Evolutionary conservation across 1,139 yeast genomes (phyloP).

Genomic region (Yamadazyma siamensis): DNA sequence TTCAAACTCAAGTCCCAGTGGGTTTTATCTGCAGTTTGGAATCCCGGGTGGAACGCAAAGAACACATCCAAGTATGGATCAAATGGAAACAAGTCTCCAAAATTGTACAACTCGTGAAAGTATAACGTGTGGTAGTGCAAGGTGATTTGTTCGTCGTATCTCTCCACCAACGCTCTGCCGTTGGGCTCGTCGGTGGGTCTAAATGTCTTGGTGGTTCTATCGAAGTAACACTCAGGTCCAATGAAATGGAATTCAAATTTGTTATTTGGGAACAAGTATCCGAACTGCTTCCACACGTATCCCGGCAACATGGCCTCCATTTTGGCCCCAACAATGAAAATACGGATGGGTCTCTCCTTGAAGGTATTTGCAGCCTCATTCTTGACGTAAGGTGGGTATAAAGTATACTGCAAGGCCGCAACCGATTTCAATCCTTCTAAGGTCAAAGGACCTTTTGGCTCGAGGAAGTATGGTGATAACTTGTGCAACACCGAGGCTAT

Average conservation of each 20-base stretch:
- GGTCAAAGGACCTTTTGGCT: slow-evolving; percentile 85
- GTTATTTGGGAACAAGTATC: slow-evolving; percentile 78
- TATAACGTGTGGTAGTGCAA: slow-evolving; percentile 84
- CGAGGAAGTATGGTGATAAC: slow-evolving; percentile 75
- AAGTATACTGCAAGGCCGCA: slow-evolving; percentile 85
- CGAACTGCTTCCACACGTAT: slow-evolving; percentile 93
- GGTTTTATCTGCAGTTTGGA: slow-evolving; percentile 77
- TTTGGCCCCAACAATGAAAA: slow-evolving; percentile 86
- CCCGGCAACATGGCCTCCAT: slow-evolving; percentile 94
- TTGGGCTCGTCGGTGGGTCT: slow-evolving; percentile 36
- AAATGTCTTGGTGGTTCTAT: slow-evolving; percentile 44
- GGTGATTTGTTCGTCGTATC: slow-evolving; percentile 73
- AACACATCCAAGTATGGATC: slow-evolving; percentile 94
- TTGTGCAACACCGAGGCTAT: slow-evolving; percentile 81
- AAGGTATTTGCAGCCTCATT: slow-evolving; percentile 41
- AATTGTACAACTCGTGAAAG: slow-evolving; percentile 86
- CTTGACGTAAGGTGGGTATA: slow-evolving; percentile 70
- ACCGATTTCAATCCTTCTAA: slow-evolving; percentile 89
- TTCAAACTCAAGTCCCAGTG: slow-evolving; percentile 83
- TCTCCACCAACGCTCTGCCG: slow-evolving; percentile 63
- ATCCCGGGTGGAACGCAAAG: slow-evolving; percentile 93
- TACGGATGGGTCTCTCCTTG: slow-evolving; percentile 85
- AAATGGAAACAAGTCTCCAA: slow-evolving; percentile 94
- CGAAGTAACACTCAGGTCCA: slow-evolving; percentile 89
- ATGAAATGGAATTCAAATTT: slow-evolving; percentile 84